Evolutionary conservation across 140 eudicot genomes (phyloP), one percentile per base, ranked within the genome.

Genomic region (Ambrosia hybrid): DNA sequence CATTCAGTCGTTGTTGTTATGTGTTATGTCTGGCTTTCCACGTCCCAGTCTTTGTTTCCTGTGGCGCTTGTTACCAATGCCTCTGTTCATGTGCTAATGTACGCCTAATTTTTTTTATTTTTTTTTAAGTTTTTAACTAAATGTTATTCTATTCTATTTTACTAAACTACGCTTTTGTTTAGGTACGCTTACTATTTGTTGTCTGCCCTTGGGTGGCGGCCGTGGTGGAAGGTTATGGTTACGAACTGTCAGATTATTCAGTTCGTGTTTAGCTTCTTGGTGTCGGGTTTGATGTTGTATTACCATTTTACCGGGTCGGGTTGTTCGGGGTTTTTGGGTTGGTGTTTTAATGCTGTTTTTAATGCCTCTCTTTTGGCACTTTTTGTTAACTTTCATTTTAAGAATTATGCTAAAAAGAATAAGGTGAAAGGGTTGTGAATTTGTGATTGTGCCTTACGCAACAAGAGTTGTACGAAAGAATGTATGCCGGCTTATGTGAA

Each of bases 41-140:
- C 85, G 13, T 61, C 90, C 8, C 99, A 94, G 82, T 84, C 94
- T 4, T 73, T 94, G 77, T 30, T 94, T 2, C 96, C 97, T 5
- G 85, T 94, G 71, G 99, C 99, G 73, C 93, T 94, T 41, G 90
- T 94, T 60, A 90, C 97, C 43, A 94, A 94, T 48, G 96, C 97
- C 3, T 33, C 67, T 13, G 97, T 94, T 15, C 99, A 94, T 57
- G 95, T 89, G 80, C 74, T 94, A 70, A 94, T 94, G 99, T 94
- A 94, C 82, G 86, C 75, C 34, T 30, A 2, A n/a, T n/a, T n/a
- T n/a, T n/a, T n/a, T 30, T 30, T 21, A 21, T 21, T 21, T 21
- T n/a, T n/a, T 21, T 30, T 30, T 30, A 21, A 21, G 26, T 30
- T 30, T 30, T 30, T 30, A 30, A 30, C 34, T 1, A 30, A 30